Evolutionary conservation across 805 yeast species (phyloP).

Genomic region (Cyberlindnera maritima): DNA sequence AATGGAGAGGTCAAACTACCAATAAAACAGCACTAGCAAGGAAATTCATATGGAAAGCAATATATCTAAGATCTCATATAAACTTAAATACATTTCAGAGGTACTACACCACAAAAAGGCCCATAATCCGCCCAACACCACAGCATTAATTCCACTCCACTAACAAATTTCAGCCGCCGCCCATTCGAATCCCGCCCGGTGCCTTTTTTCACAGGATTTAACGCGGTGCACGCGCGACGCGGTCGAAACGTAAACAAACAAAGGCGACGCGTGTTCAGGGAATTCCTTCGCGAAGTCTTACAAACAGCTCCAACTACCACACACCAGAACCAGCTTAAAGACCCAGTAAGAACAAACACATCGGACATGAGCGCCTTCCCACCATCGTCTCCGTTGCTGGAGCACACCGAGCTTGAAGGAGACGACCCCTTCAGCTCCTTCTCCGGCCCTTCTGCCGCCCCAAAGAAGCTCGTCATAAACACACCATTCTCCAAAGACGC

Average conservation of each 20-base stretch:
- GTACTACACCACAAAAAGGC: no score
- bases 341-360: no score
- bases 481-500: slow-evolving; percentile 5
- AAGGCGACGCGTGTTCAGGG: slow-evolving; percentile 5
- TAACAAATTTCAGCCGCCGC: not conserved
- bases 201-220: not conserved
- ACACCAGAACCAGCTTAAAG: no score
- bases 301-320: no score
- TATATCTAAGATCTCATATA: no score
- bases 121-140: no score
- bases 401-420: slow-evolving; percentile 13
- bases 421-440: slow-evolving; percentile 22
- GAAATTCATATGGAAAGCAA: no score
- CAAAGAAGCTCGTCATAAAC: slow-evolving; percentile 6
- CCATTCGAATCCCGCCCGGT: not conserved
- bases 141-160: no score
- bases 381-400: slow-evolving; percentile 38
- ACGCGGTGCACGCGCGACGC: slow-evolving; percentile 1
- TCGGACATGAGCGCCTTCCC: slow-evolving; percentile 27
- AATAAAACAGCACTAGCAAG: no score
- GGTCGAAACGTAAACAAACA: slow-evolving; percentile 13
- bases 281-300: slow-evolving; percentile 1
- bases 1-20: no score
- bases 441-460: slow-evolving; percentile 5
- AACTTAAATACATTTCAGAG: no score